Evolutionary conservation across 139 green algal genomes (phyloP), one percentile per base, ranked within the genome.

Genomic region (Medakamo hakoo): DNA sequence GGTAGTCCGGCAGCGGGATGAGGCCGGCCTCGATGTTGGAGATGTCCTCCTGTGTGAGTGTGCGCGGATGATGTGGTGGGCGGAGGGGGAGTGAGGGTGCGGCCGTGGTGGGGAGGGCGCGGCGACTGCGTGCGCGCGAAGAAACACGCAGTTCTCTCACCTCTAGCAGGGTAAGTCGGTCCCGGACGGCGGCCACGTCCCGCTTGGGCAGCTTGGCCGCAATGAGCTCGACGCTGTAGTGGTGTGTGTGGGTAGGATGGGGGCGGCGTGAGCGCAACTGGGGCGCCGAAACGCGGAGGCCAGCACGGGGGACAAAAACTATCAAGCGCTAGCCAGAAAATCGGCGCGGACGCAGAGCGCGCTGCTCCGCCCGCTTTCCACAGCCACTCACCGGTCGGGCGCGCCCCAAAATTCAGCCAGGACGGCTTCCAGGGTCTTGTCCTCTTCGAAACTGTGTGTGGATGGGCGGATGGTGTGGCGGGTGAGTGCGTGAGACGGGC

Each of bases 1-100:
- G 63, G 64, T 88, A 87, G 49, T 73, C 67, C 30, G 82, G 82
- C 31, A 89, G 70, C 20, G 76, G 69, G 24, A 86, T 69, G 5
- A 55, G 58, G 4, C 82, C 82, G 22, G 70, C 65, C 60, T 89
- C 82, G 40, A 89, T 87, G 57, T 71, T 78, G 4, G 55, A 27
- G 20, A 88, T 63, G 63, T 88, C 82, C 55, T 84, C 73, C 75
- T 84, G 68, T 23, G 24, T 27, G 16, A 24, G 24, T 31, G 23
- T 56, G 27, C 4, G 2, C 9, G 20, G 58, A 49, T 0, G 30
- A 27, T 40, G 19, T 22, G 2, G 14, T n/a, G 0, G 22, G 19
- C 24, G 56, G 22, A 57, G n/a, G 30, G 24, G 3, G 30, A 28
- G 27, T 58, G 56, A 29, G 49, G 22, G 27, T 28, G 9, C 21